Conservation (phyloP, 768 basidiomycete genomes). For the Strobilomyces confusus region DNA sequence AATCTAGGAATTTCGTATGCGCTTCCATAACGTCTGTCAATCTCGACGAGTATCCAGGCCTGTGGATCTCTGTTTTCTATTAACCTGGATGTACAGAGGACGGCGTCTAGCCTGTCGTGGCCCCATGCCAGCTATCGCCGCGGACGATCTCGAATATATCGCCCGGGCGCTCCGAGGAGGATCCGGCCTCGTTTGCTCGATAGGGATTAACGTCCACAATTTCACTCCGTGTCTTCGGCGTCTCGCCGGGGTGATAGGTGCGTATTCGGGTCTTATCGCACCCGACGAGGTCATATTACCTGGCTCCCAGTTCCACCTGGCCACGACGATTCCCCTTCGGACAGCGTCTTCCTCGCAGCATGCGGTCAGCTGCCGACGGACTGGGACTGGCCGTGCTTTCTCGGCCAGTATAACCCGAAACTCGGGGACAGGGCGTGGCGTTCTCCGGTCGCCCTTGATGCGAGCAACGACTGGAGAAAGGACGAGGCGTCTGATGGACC, state of each 20-base stretch:
- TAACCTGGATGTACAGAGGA: slow-evolving; percentile 5
- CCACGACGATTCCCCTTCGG: slow-evolving; percentile 1
- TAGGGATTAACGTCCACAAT: slow-evolving; percentile 24
- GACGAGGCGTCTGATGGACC: slow-evolving; percentile 4
- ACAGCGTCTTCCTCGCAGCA: background rate
- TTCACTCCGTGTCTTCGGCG: slow-evolving; percentile 5
- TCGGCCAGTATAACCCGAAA: background rate
- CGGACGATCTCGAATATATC: slow-evolving; percentile 18
- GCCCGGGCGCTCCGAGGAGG: slow-evolving; percentile 24
- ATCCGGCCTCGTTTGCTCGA: slow-evolving; percentile 1
- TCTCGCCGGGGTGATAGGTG: slow-evolving; percentile 11
- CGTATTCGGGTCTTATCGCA: slow-evolving; percentile 5
- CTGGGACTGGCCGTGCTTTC: background rate
- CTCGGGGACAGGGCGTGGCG: slow-evolving; percentile 15
- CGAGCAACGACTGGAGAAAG: slow-evolving; percentile 1
- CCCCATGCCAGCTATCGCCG: slow-evolving; percentile 20
- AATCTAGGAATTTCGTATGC: slow-evolving; percentile 16
- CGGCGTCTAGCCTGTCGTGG: slow-evolving; percentile 12
- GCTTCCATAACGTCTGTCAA: slow-evolving; percentile 21
- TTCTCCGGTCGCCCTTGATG: slow-evolving; percentile 15
- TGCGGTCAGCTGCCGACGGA: background rate
- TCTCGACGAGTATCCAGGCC: slow-evolving; percentile 16
- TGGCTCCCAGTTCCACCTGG: background rate
- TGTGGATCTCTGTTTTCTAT: slow-evolving; percentile 18
- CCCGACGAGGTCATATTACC: slow-evolving; percentile 22